phyloP scores from a whole-genome alignment of 23 red algal species.

The Gracilaria gracilis region DNA sequence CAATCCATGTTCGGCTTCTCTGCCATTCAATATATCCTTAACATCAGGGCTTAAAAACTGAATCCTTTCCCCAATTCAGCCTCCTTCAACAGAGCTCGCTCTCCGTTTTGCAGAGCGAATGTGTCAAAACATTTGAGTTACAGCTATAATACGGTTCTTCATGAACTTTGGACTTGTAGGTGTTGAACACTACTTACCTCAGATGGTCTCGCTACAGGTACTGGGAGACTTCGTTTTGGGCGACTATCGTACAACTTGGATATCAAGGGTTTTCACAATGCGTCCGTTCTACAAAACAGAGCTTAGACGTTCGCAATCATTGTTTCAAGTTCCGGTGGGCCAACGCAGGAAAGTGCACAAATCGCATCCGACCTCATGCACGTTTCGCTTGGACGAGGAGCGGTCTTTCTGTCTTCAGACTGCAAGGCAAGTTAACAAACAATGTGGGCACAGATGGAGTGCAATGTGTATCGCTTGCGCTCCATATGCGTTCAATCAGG shows the following conservation, averaged over 20 bases:
- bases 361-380: not conserved
- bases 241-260: not conserved
- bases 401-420: conserved; percentile 20
- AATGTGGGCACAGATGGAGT: too few species aligned
- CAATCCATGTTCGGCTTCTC: too few species aligned
- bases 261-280: not conserved
- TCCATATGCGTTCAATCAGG: too few species aligned
- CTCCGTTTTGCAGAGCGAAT: too few species aligned
- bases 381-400: not conserved
- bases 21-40: too few species aligned
- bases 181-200: too few species aligned
- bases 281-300: not conserved
- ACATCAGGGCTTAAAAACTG: too few species aligned
- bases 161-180: not conserved
- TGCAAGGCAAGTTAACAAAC: not conserved
- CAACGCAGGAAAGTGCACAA: not conserved
- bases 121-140: too few species aligned
- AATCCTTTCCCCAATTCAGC: too few species aligned
- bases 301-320: not conserved
- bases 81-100: too few species aligned
- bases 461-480: too few species aligned
- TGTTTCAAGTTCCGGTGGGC: not conserved
- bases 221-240: not conserved
- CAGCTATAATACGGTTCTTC: not conserved
- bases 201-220: not conserved